These are phyloP conservation scores for Acanthamoeba rhysodes DNA, from an alignment of 208 protist genomes.

Conservation along the genomic window DNA sequence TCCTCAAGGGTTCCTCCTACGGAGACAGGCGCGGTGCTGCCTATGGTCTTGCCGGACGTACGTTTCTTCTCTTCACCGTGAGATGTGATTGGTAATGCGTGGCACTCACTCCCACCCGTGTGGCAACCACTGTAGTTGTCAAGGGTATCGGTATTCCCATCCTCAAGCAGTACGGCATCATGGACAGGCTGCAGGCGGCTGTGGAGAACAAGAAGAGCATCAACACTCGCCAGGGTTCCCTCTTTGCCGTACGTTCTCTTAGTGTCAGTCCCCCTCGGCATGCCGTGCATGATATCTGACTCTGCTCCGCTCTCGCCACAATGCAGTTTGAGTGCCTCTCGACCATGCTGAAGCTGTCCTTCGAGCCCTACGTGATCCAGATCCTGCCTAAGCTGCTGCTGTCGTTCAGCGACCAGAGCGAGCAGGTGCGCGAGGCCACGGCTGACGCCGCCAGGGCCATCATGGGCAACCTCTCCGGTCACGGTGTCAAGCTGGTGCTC, in stretches of 20 bases:
- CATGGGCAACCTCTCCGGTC: slow-evolving; percentile 85
- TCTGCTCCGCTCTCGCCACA: neutral
- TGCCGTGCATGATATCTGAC: neutral
- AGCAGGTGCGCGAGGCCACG: slow-evolving; percentile 88
- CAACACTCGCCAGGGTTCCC: slow-evolving; percentile 84
- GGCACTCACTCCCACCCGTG: neutral
- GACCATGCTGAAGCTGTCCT: slow-evolving; percentile 88
- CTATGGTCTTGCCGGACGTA: slow-evolving; percentile 90
- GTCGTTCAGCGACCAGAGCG: slow-evolving; percentile 89
- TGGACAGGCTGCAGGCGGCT: slow-evolving; percentile 84
- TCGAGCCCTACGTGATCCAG: slow-evolving; percentile 93
- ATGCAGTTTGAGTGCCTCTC: slow-evolving; percentile 89
- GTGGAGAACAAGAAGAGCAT: slow-evolving; percentile 88
- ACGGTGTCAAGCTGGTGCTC: slow-evolving; percentile 94
- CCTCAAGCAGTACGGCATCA: slow-evolving; percentile 90
- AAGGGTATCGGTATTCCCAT: slow-evolving; percentile 90
- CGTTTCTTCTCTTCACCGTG: neutral
- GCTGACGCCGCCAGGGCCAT: slow-evolving; percentile 81
- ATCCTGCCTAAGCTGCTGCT: slow-evolving; percentile 88
- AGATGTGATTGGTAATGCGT: neutral
- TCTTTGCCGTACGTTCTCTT: slow-evolving; percentile 86
- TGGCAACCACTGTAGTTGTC: slow-evolving; percentile 79
- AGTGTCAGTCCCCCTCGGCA: neutral
- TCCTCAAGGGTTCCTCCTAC: slow-evolving; percentile 82
- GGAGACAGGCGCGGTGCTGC: slow-evolving; percentile 89